phyloP scores from a whole-genome alignment of 1,284 basidiomycete genomes.

The Neolentinus lepideus region DNA sequence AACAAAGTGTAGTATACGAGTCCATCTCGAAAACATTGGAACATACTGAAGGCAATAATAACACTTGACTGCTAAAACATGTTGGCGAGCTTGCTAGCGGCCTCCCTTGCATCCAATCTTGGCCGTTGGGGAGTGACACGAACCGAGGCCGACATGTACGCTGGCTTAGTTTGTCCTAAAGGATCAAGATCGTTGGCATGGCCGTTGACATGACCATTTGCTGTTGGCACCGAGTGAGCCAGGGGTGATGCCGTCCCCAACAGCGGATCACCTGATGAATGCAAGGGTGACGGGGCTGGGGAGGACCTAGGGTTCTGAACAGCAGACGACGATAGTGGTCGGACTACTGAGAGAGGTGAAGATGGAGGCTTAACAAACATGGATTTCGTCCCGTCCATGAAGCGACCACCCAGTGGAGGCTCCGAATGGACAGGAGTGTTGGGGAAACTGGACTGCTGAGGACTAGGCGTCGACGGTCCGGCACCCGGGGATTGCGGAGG shows the following conservation, averaged over 20 bases:
- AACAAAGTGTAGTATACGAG: background rate
- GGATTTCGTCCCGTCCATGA: slow-evolving; percentile 67
- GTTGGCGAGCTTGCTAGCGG: slow-evolving; percentile 82
- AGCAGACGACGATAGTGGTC: slow-evolving; percentile 23
- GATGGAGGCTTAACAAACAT: slow-evolving; percentile 56
- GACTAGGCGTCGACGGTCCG: slow-evolving; percentile 32
- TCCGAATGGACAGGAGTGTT: slow-evolving; percentile 14
- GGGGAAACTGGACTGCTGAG: background rate
- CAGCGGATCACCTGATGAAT: background rate
- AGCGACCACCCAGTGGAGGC: slow-evolving; percentile 55
- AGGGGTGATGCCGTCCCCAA: background rate
- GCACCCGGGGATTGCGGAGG: slow-evolving; percentile 40
- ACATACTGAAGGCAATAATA: background rate
- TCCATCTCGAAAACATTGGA: background rate
- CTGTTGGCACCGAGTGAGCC: background rate
- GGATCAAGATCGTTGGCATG: slow-evolving; percentile 40
- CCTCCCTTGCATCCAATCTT: slow-evolving; percentile 70
- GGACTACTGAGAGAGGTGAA: slow-evolving; percentile 22
- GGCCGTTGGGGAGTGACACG: slow-evolving; percentile 60
- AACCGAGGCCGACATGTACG: slow-evolving; percentile 59
- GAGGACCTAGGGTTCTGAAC: slow-evolving; percentile 1
- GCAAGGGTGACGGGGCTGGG: background rate
- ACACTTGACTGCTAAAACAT: slow-evolving; percentile 50
- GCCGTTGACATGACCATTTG: background rate
- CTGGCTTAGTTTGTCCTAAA: slow-evolving; percentile 48